These are phyloP conservation scores for Chalciporus piperatus DNA, from an alignment of 768 basidiomycete species.

Conservation along the genomic window DNA sequence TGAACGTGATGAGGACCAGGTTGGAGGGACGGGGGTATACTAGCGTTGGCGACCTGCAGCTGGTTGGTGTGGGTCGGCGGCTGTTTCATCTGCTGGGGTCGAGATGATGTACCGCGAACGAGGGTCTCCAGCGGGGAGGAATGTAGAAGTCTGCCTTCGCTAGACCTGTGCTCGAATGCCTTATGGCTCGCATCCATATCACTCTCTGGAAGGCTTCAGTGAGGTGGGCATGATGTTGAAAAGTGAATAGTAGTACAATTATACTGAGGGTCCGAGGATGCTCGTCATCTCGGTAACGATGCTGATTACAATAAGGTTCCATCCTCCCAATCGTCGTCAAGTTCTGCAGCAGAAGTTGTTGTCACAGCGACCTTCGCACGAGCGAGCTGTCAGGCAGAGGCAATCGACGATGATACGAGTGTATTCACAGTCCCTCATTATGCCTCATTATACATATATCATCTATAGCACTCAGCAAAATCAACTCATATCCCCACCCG, in stretches of 20 bases:
- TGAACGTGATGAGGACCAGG: slow-evolving; percentile 4
- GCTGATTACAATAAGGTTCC: slow-evolving; percentile 11
- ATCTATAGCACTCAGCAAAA: no score
- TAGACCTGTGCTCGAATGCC: slow-evolving; percentile 18
- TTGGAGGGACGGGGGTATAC: slow-evolving; percentile 7
- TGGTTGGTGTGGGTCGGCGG: background rate
- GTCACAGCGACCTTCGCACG: no score
- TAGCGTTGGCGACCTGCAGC: background rate
- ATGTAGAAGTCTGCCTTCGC: slow-evolving; percentile 31
- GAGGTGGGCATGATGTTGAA: slow-evolving; percentile 8
- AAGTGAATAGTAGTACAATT: background rate
- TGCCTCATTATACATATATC: background rate
- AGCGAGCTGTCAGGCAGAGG: no score
- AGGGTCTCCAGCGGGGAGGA: slow-evolving; percentile 61
- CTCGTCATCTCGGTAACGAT: slow-evolving; percentile 10
- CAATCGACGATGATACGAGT: background rate
- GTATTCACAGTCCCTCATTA: background rate
- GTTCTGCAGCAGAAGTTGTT: no score
- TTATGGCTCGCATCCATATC: slow-evolving; percentile 18
- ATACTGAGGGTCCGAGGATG: background rate
- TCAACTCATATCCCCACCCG: slow-evolving; percentile 58
- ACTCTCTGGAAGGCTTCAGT: slow-evolving; percentile 6
- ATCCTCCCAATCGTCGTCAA: no score
- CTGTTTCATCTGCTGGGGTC: slow-evolving; percentile 25
- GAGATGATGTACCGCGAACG: slow-evolving; percentile 51